Percentiles rank a stretch among this genome's conserved stretches.
phyloP scores from a whole-genome alignment of 176 grass and related monocot genomes.

The Oryza officinalis region DNA sequence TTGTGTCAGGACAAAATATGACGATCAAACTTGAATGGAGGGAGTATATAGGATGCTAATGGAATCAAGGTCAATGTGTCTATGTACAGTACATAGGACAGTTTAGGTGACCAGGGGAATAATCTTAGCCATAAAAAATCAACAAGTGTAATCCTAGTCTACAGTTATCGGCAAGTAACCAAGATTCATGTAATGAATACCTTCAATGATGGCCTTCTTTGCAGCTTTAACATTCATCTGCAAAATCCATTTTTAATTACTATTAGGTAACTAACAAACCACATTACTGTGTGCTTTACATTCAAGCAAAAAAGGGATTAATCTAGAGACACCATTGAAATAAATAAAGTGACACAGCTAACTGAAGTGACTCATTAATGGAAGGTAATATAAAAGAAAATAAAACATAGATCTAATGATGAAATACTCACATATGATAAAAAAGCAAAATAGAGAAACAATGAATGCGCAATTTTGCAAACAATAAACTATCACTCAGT shows the following conservation, averaged over 20 bases:
- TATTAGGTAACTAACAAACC: slow-evolving; percentile 23
- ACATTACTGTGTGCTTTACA: not conserved
- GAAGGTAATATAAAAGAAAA: not conserved
- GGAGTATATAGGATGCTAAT: no score
- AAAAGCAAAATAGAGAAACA: not conserved
- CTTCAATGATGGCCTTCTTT: slow-evolving; percentile 90
- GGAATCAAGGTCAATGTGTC: not conserved
- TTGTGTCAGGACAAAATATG: no score
- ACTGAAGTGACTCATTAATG: slow-evolving; percentile 2
- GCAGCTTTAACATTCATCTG: slow-evolving; percentile 91
- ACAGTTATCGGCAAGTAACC: not conserved
- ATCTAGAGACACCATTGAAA: slow-evolving; percentile 11
- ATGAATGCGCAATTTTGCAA: not conserved
- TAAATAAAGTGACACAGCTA: not conserved
- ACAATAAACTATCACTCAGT: not conserved
- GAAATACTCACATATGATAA: not conserved
- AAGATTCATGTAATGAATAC: slow-evolving; percentile 45
- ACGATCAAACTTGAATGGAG: no score
- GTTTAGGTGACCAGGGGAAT: not conserved
- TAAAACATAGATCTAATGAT: slow-evolving; percentile 12
- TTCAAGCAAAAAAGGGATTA: not conserved
- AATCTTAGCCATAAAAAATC: not conserved
- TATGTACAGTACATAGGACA: not conserved
- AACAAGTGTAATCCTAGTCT: not conserved
- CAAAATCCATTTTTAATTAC: slow-evolving; percentile 31